Conservation (phyloP, 345 rosid species). For the Cardamine occulta region DNA sequence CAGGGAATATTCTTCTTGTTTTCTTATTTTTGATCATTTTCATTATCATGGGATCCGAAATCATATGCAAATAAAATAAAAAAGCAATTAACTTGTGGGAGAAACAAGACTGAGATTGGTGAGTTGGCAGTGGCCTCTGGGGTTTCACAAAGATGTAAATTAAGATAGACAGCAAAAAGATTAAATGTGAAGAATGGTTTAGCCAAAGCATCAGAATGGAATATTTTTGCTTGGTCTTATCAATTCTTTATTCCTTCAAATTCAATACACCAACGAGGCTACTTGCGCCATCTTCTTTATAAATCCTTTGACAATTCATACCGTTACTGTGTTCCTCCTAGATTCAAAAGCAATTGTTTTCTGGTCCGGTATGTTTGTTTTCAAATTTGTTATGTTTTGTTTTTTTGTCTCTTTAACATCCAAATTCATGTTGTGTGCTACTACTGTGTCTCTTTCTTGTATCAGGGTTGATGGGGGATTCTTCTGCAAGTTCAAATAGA, state of each 20-base stretch:
- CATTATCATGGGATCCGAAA: neutral
- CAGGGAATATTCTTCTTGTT: slow-evolving; percentile 9
- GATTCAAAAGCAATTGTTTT: slow-evolving; percentile 5
- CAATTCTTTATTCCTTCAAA: slow-evolving; percentile 7
- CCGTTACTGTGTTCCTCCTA: slow-evolving; percentile 3
- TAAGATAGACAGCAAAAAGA: neutral
- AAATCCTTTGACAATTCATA: slow-evolving; percentile 27
- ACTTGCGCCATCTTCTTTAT: slow-evolving; percentile 5
- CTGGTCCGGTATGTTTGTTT: neutral
- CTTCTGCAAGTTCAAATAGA: slow-evolving; percentile 36
- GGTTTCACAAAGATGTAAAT: neutral
- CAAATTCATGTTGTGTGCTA: too few relatives aligned
- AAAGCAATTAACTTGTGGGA: slow-evolving; percentile 18
- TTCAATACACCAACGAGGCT: neutral
- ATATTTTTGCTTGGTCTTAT: slow-evolving; percentile 17
- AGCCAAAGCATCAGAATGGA: slow-evolving; percentile 22
- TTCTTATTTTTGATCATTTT: slow-evolving; percentile 4
- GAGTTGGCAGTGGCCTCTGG: slow-evolving; percentile 18
- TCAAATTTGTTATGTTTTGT: neutral
- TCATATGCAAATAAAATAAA: too few relatives aligned
- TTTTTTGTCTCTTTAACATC: slow-evolving; percentile 6
- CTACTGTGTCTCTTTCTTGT: neutral
- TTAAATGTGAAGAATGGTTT: neutral
- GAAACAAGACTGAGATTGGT: slow-evolving; percentile 15
- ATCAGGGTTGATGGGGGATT: slow-evolving; percentile 21